A percentile compares a stretch with the other conserved stretches of the same genome.
These are phyloP conservation scores for Microascus cirrosus DNA, from an alignment of 2,329 filamentous ascomycete species.

Conservation along the genomic window DNA sequence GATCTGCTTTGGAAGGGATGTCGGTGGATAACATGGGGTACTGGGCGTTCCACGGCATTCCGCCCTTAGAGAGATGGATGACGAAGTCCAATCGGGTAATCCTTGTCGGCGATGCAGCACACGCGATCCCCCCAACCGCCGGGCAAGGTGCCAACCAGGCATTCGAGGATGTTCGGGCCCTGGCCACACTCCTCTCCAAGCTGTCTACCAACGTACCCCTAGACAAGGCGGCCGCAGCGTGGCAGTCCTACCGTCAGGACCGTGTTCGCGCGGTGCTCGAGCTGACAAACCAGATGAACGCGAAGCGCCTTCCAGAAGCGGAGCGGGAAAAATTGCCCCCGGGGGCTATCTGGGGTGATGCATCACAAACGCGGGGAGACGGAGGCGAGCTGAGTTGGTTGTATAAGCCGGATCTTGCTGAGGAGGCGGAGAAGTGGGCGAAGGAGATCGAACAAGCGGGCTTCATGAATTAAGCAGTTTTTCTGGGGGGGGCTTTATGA, in stretches of 20 bases:
- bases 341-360: constrained; percentile 7
- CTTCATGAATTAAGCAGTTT: no score
- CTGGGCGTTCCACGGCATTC: constrained; percentile 38
- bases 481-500: no score
- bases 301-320: constrained; percentile 27
- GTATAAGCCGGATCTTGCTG: constrained; percentile 25
- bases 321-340: no score
- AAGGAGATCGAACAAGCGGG: not conserved
- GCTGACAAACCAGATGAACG: constrained; percentile 35
- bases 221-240: constrained; percentile 21
- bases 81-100: constrained; percentile 23
- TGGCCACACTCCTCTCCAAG: constrained; percentile 26
- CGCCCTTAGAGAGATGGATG: constrained; percentile 31
- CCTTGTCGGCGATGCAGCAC: constrained; percentile 35
- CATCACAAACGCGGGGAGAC: constrained; percentile 12
- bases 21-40: constrained; percentile 23
- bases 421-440: constrained; percentile 18
- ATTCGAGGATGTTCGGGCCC: constrained; percentile 35
- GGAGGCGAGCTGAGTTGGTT: constrained; percentile 28
- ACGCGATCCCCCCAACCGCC: constrained; percentile 34
- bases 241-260: constrained; percentile 35
- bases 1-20: constrained; percentile 19
- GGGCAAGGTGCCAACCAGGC: constrained; percentile 35
- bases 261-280: constrained; percentile 34
- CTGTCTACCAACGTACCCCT: constrained; percentile 11